phyloP scores from a whole-genome alignment of 2,329 filamentous ascomycete species.

The Ophiosphaerella narmari region DNA sequence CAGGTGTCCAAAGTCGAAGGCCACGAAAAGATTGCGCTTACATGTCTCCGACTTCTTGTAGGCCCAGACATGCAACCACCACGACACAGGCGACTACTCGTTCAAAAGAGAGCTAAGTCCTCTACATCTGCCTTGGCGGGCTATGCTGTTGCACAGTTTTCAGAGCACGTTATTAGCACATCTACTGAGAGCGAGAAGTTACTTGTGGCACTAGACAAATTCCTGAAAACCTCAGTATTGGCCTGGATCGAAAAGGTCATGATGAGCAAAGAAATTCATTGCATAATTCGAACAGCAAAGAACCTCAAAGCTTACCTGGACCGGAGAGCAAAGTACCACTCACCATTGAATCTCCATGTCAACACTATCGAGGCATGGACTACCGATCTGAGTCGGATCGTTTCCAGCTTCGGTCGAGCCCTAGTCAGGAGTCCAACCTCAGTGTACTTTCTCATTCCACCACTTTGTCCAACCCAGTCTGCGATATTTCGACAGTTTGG shows the following conservation, averaged over 20 bases:
- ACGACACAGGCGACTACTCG: not conserved
- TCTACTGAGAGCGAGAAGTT: not conserved
- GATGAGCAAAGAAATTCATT: not conserved
- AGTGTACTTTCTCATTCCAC: constrained; percentile 1
- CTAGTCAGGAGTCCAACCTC: not conserved
- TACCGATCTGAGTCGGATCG: not conserved
- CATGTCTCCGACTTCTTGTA: not conserved
- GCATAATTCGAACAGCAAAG: constrained; percentile 1
- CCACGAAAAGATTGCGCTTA: not conserved
- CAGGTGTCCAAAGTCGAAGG: not conserved
- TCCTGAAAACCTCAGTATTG: not conserved
- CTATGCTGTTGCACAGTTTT: constrained; percentile 3
- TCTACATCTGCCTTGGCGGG: not conserved
- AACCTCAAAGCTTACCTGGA: constrained; percentile 3
- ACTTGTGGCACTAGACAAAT: not conserved
- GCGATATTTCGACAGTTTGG: constrained; percentile 2
- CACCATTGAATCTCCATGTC: not conserved
- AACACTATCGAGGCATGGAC: not conserved
- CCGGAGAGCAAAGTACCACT: constrained; percentile 1
- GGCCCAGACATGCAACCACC: constrained; percentile 1
- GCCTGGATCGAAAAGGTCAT: constrained; percentile 1
- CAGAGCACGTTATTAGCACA: constrained; percentile 1
- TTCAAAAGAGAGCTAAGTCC: not conserved
- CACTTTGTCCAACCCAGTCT: constrained; percentile 1
- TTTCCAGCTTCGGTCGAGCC: not conserved